Percentiles rank a stretch among this genome's conserved stretches.
Conservation (phyloP, 148 eudicot species). For the Arctostaphylos glauca region DNA sequence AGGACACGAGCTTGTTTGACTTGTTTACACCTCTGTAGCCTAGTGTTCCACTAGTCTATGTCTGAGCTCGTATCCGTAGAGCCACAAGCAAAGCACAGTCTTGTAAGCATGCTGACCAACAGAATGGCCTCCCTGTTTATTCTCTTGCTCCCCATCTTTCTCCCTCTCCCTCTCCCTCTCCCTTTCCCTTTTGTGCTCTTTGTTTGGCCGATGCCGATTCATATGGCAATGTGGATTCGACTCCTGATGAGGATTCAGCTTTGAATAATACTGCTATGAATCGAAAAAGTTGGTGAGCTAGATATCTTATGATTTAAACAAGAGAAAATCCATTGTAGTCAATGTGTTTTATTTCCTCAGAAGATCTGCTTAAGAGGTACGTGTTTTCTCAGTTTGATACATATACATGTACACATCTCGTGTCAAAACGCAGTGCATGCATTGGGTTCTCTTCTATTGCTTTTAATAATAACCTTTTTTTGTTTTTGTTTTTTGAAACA, state of each 20-base stretch:
- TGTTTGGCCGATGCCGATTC: too few relatives aligned
- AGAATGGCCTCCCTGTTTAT: neutral
- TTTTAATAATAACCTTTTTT: too few relatives aligned
- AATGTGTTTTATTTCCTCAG: neutral
- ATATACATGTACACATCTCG: neutral
- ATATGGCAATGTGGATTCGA: too few relatives aligned
- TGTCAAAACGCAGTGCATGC: neutral
- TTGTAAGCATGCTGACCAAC: neutral
- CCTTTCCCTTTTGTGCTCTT: too few relatives aligned
- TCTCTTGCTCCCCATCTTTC: neutral
- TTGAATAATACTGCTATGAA: too few relatives aligned
- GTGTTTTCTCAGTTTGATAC: neutral
- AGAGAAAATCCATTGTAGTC: neutral
- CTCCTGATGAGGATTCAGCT: too few relatives aligned
- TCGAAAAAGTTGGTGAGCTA: too few relatives aligned
- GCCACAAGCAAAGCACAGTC: neutral
- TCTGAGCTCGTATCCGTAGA: neutral
- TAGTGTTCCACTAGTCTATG: too few relatives aligned
- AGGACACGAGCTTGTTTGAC: neutral
- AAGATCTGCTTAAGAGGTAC: neutral
- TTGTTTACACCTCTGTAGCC: neutral
- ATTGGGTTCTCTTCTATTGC: too few relatives aligned
- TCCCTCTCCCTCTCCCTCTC: neutral
- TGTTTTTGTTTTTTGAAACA: too few relatives aligned
- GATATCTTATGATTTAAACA: too few relatives aligned